phyloP scores from a whole-genome alignment of 805 yeast species.

The Wickerhamomyces rabaulensis region DNA sequence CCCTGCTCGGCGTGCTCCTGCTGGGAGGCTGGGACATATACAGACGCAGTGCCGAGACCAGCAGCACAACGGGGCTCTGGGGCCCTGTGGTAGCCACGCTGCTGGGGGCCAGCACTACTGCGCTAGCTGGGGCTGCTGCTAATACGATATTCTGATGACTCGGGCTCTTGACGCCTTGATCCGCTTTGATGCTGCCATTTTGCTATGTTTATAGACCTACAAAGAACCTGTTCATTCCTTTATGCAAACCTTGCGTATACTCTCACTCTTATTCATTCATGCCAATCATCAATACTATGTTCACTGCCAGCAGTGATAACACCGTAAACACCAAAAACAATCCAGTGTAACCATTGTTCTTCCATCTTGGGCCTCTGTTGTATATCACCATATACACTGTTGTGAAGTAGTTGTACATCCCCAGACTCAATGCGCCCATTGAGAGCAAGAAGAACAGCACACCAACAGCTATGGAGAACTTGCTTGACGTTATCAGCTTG shows the following conservation, averaged over 20 bases:
- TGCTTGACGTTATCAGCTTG: neutral
- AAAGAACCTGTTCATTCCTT: no score
- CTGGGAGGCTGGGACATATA: neutral
- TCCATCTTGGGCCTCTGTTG: slow-evolving; percentile 5
- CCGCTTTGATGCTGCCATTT: no score
- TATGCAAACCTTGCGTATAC: no score
- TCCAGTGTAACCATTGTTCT: slow-evolving; percentile 13
- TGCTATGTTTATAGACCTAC: no score
- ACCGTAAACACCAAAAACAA: slow-evolving; percentile 1
- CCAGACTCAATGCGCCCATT: slow-evolving; percentile 10
- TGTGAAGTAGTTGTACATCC: slow-evolving; percentile 18
- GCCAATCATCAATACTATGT: neutral
- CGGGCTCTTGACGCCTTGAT: neutral
- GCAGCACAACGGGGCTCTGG: neutral
- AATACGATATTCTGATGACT: slow-evolving; percentile 4
- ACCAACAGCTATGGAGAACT: slow-evolving; percentile 12
- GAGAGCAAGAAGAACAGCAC: slow-evolving; percentile 11
- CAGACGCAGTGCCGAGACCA: neutral
- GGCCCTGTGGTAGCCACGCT: neutral
- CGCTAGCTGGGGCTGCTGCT: neutral
- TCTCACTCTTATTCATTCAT: no score
- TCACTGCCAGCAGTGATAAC: slow-evolving; percentile 2
- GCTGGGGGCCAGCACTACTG: neutral
- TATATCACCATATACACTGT: slow-evolving; percentile 13
- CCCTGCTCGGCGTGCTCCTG: neutral